These are phyloP conservation scores for Diophrys sp. DNA, from an alignment of 73 alveolate species.

Conservation along the genomic window DNA sequence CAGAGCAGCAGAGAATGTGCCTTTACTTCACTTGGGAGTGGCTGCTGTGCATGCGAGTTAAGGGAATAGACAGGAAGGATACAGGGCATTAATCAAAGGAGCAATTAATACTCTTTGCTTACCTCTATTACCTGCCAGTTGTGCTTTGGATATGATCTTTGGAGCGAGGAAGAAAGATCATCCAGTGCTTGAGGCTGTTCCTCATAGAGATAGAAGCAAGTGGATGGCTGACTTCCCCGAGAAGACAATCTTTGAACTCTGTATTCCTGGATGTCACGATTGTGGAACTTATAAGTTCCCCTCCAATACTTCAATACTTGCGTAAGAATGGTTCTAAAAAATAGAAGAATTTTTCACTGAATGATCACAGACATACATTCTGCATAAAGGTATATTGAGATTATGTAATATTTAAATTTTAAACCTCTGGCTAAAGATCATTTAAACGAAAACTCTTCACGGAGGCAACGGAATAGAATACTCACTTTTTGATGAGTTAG, in stretches of 20 bases:
- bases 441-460: no score
- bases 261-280: neutral
- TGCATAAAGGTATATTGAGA: no score
- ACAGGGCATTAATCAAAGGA: neutral
- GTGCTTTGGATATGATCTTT: neutral
- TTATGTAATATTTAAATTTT: no score
- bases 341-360: no score
- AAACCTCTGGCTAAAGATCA: no score
- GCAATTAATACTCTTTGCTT: neutral
- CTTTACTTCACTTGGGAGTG: neutral
- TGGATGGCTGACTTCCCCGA: neutral
- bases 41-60: neutral
- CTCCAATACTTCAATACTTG: neutral
- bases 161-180: neutral
- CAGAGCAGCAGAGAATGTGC: neutral
- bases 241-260: neutral
- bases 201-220: neutral
- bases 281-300: neutral
- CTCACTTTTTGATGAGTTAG: no score
- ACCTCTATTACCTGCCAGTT: neutral
- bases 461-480: no score
- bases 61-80: neutral
- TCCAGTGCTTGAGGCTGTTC: neutral
- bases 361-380: no score
- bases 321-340: neutral